These are phyloP conservation scores for Claviceps citrina DNA, from an alignment of 2,329 filamentous ascomycete genomes.

Conservation along the genomic window DNA sequence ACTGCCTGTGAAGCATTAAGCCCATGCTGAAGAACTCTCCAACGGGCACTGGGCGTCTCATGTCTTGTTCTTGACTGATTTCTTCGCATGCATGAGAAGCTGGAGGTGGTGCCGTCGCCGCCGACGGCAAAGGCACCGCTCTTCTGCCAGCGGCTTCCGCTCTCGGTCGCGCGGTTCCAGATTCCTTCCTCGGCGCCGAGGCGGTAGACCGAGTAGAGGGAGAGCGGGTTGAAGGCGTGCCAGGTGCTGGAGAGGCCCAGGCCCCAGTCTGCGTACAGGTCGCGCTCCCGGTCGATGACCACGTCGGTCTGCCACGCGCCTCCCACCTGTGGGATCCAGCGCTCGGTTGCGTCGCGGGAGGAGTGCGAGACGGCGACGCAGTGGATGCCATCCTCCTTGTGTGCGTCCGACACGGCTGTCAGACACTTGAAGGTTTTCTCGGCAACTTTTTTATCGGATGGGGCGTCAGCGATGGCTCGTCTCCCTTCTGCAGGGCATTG, in stretches of 20 bases:
- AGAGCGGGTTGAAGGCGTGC: slow-evolving; percentile 45
- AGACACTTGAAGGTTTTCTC: slow-evolving; percentile 49
- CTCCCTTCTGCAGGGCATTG: too few relatives aligned
- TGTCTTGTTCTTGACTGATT: too few relatives aligned
- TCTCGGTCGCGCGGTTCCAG: slow-evolving; percentile 49
- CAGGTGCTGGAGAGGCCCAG: slow-evolving; percentile 44
- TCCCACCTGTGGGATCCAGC: slow-evolving; percentile 40
- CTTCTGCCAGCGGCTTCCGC: slow-evolving; percentile 53
- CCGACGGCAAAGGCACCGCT: slow-evolving; percentile 44
- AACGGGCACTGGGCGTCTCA: not conserved
- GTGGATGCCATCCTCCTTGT: slow-evolving; percentile 34
- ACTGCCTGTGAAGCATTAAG: too few relatives aligned
- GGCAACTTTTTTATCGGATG: too few relatives aligned
- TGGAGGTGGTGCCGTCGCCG: slow-evolving; percentile 14
- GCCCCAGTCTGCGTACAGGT: slow-evolving; percentile 50
- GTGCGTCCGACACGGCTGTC: slow-evolving; percentile 32
- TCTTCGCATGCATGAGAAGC: too few relatives aligned
- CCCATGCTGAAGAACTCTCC: not conserved
- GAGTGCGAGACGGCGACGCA: slow-evolving; percentile 51
- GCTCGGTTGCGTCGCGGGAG: slow-evolving; percentile 33
- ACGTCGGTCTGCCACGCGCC: slow-evolving; percentile 43
- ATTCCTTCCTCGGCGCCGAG: slow-evolving; percentile 49
- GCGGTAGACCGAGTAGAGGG: slow-evolving; percentile 41
- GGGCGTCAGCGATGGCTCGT: too few relatives aligned
- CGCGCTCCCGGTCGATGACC: slow-evolving; percentile 43